Base-by-base conservation (phyloP, 2,329 filamentous ascomycete genomes). In the Drechslerella stenobrocha region DNA sequence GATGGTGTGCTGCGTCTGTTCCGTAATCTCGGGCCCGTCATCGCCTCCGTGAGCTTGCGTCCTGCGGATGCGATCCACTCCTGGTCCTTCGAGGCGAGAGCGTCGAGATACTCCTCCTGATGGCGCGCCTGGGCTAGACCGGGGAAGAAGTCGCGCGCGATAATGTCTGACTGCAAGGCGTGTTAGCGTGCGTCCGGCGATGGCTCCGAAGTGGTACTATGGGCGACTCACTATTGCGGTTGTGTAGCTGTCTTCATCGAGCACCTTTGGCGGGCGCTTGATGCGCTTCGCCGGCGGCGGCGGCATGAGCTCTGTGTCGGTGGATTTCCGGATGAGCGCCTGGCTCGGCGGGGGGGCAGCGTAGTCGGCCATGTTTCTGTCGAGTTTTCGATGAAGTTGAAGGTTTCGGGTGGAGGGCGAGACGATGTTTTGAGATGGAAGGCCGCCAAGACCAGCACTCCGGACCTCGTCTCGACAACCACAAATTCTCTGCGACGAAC, bases 141-240 rank as follows among this genome's bases (percentile, higher is more conserved):
- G 0, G 93, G 93, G 74, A 97, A 98, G 80, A 95, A 98, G 80
- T 98, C 93, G 71, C 93, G 86, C 7, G 90, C 89, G 70, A 98
- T 96, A 75, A 98, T 97, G 72, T 93, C 87, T 0, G 91, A 96
- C 24, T 73, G 44, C 15, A 22, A 22, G 15, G 6, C 15, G 18
- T 47, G 24, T 61, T 48, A 60, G 52, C 28, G 2, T 5, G 4
- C 2, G 4, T 42, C 22, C 37, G 15, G 37, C 4, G 15, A 20
- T 9, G 23, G 26, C n/a, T 24, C 7, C 8, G 11, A 30, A n/a
- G 8, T 46, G 28, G 11, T 11, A 53, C 32, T 26, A 9, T 11
- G 23, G 15, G 20, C 15, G 4, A 57, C 58, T 7, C 65, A 73
- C 71, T n/a, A 98, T 81, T 0, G 89, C 88, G 61, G 90, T 85